These are phyloP conservation scores for Saprolegnia diclina DNA, from an alignment of 352 stramenopile species.

Conservation along the genomic window DNA sequence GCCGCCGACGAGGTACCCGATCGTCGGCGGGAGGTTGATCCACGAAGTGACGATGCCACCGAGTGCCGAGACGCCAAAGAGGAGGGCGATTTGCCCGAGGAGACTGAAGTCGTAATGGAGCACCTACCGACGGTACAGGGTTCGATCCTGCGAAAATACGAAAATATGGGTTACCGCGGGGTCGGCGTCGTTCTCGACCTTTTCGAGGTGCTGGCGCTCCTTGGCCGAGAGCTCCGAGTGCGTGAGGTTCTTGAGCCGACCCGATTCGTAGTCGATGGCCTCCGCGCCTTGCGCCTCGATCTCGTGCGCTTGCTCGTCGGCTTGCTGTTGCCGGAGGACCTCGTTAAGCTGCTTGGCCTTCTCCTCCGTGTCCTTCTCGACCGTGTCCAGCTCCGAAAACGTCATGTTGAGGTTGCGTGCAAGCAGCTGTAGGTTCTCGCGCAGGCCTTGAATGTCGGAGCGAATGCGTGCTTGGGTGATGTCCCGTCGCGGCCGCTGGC, in stretches of 20 bases:
- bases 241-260: conserved; percentile 68
- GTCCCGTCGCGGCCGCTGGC: not conserved
- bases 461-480: not conserved
- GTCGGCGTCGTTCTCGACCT: conserved; percentile 72
- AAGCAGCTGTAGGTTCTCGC: conserved; percentile 56
- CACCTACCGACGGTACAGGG: conserved; percentile 32
- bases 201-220: conserved; percentile 70
- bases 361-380: conserved; percentile 72
- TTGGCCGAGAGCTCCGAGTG: conserved; percentile 39
- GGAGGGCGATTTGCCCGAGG: conserved; percentile 73
- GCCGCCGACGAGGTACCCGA: conserved; percentile 87
- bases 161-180: conserved; percentile 35
- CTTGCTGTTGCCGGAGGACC: conserved; percentile 68
- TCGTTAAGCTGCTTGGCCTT: conserved; percentile 75
- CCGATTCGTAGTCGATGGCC: conserved; percentile 78
- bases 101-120: conserved; percentile 84
- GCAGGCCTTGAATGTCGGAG: conserved; percentile 12
- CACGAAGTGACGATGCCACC: conserved; percentile 85
- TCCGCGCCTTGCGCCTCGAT: conserved; percentile 76
- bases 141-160: not conserved
- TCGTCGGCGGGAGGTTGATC: conserved; percentile 83
- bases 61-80: conserved; percentile 78
- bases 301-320: conserved; percentile 70
- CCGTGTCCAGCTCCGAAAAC: conserved; percentile 66
- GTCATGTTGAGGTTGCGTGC: conserved; percentile 66